Conservation (phyloP, 1,284 basidiomycete genomes). For the Ceratobasidium sp. region DNA sequence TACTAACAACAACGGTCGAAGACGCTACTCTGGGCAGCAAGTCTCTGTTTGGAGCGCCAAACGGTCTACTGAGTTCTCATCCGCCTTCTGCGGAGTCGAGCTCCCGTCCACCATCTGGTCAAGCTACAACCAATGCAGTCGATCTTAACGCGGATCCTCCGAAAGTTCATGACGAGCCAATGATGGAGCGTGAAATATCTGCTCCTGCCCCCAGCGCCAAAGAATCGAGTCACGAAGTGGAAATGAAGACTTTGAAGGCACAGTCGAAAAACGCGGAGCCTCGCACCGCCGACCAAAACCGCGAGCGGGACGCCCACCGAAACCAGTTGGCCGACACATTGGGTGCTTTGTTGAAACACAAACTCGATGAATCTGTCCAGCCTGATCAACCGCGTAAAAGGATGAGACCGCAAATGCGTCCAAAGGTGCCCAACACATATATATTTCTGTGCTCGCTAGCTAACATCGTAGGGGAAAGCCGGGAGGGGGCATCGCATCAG, state of each 20-base stretch:
- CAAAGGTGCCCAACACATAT: neutral
- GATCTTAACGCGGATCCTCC: neutral
- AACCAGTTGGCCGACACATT: constrained; percentile 37
- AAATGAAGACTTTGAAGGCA: neutral
- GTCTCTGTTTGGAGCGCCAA: constrained; percentile 8
- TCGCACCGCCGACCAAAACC: neutral
- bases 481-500: neutral
- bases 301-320: constrained; percentile 25
- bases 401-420: constrained; percentile 8
- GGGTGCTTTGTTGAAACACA: constrained; percentile 26
- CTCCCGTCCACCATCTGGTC: neutral
- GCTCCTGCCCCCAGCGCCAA: neutral
- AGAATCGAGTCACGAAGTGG: neutral
- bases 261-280: constrained; percentile 3
- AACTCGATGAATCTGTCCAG: constrained; percentile 17
- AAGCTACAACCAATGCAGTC: neutral
- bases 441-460: too few relatives aligned
- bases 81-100: neutral
- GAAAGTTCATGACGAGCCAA: too few relatives aligned
- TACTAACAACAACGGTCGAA: neutral
- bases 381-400: constrained; percentile 30
- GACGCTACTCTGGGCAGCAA: neutral
- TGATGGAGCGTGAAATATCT: neutral
- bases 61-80: constrained; percentile 4
- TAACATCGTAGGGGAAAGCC: neutral